Conservation (phyloP, 495 filamentous ascomycete genomes). For the Aspergillus taichungensis region DNA sequence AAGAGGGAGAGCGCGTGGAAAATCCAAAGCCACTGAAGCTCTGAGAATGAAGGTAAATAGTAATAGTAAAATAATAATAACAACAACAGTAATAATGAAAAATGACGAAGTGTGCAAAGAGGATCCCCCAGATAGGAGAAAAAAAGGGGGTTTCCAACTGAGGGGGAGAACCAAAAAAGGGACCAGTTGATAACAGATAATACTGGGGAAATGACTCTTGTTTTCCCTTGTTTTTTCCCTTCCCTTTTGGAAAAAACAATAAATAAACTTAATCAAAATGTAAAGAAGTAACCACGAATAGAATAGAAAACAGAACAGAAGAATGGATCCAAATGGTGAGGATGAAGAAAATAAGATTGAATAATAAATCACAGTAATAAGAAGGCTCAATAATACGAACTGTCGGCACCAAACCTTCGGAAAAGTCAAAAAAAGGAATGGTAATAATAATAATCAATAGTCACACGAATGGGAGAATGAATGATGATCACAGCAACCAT, state of each 20-base stretch:
- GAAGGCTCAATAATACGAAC: not conserved
- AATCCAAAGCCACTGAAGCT: slow-evolving; percentile 17
- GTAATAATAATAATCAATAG: not conserved
- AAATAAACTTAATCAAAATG: slow-evolving; percentile 20
- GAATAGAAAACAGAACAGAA: slow-evolving; percentile 5
- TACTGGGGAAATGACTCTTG: not conserved
- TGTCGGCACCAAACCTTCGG: not conserved
- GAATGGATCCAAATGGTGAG: slow-evolving; percentile 2
- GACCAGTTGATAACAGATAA: slow-evolving; percentile 8
- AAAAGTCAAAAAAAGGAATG: slow-evolving; percentile 1
- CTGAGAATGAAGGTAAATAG: slow-evolving; percentile 15
- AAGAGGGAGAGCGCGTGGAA: too few relatives aligned
- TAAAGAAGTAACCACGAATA: slow-evolving; percentile 2
- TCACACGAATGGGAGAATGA: too few relatives aligned
- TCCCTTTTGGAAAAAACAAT: slow-evolving; percentile 5
- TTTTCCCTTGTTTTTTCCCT: too few relatives aligned
- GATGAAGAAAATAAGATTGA: not conserved
- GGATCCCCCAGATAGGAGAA: slow-evolving; percentile 19
- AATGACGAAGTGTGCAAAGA: slow-evolving; percentile 7
- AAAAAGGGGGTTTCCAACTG: slow-evolving; percentile 21
- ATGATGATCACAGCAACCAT: too few relatives aligned
- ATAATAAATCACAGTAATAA: not conserved
- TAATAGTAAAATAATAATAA: slow-evolving; percentile 2
- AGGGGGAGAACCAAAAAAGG: slow-evolving; percentile 10
- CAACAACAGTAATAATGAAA: slow-evolving; percentile 1